Evolutionary conservation across 768 basidiomycete genomes (phyloP), one percentile per base, ranked within the genome.

Genomic region (Lactarius evosmus): DNA sequence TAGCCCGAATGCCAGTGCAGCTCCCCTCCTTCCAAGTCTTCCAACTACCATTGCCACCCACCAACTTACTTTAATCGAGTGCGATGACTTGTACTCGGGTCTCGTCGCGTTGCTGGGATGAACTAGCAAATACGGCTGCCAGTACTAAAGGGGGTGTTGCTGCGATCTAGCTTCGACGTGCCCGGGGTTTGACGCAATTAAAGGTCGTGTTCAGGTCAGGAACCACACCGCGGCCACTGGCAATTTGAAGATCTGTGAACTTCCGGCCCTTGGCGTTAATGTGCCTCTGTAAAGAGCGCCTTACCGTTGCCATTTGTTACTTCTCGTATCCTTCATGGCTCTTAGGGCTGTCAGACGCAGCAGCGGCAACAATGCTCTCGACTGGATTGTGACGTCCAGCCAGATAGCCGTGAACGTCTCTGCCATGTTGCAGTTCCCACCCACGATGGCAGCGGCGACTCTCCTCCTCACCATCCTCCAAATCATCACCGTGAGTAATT

Each of bases 381-480:
- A 65, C 63, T 65, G 58, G 66, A 9, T 64, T 46, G 53, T 66
- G 36, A 41, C 33, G 7, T 40, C 66, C 5, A 49, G 54, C 19
- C 41, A 66, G 54, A 65, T 66, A 40, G 63, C 66, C 9, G 33
- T 63, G 12, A 33, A 54, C 5, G 41, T 66, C 14, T 55, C 66
- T 4, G 29, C 19, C 40, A 65, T 66, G 62, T 29, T 66, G 25
- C 63, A 41, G n/a, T 66, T 66, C 53, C 63, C 66, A 33, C 66
- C 66, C 19, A 59, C 63, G 27, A 56, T 59, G 52, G 66, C 51
- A 2, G 66, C 63, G 27, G 55, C 66, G 25, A 66, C 66, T 6
- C 27, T 66, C 40, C 63, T 66, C 30, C 62, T 66, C 30, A 19
- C 62, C 49, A 65, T 66, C 33, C n/a, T 66, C 40, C 63, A 66